phyloP scores from a whole-genome alignment of 257 asterid genomes.

The Avicennia marina region DNA sequence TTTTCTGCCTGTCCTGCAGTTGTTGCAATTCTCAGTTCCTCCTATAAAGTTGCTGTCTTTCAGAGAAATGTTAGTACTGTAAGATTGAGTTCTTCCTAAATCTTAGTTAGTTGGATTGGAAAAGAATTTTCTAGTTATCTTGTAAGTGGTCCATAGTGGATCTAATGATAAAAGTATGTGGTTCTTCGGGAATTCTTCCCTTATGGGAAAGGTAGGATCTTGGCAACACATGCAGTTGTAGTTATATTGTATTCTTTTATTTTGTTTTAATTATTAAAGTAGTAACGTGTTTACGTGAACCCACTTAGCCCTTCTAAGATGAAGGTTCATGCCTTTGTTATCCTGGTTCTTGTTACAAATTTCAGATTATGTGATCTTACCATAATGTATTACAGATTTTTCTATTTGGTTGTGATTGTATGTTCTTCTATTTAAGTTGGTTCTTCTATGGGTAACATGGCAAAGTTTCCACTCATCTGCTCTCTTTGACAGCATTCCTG shows the following conservation, averaged over 20 bases:
- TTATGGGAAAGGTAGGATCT: neutral
- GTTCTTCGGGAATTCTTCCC: neutral
- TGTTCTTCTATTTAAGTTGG: neutral
- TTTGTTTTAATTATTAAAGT: neutral
- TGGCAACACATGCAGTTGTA: neutral
- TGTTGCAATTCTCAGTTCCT: too few species aligned
- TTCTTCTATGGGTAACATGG: neutral
- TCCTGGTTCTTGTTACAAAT: neutral
- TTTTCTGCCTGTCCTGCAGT: too few species aligned
- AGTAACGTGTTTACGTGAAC: neutral
- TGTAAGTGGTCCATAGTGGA: slow-evolving; percentile 3
- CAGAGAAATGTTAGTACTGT: too few species aligned
- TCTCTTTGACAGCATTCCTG: neutral
- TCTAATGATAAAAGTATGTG: neutral
- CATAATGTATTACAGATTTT: too few species aligned
- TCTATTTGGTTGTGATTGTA: neutral
- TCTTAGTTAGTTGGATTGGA: neutral
- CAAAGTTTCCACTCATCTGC: neutral
- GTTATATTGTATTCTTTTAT: slow-evolving; percentile 2
- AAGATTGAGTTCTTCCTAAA: neutral
- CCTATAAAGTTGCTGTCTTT: too few species aligned
- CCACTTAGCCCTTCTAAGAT: neutral
- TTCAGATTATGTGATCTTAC: too few species aligned
- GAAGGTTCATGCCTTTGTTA: neutral
- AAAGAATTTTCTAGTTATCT: neutral